phyloP scores from a whole-genome alignment of 441 rosid genomes.

The Gossypium lobatum region DNA sequence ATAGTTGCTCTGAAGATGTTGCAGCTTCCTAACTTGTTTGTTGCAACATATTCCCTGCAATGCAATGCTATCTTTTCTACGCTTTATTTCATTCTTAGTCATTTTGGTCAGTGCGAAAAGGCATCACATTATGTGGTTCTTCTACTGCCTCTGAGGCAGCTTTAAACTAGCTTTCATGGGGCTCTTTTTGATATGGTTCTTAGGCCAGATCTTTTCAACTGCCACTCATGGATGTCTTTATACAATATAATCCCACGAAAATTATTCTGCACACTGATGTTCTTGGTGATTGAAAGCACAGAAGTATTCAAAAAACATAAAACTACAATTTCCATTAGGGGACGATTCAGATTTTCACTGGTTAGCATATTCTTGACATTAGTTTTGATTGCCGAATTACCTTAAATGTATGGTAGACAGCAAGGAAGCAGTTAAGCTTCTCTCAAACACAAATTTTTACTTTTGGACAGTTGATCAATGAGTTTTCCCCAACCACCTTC shows the following conservation, averaged over 20 bases:
- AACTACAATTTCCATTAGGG: background rate
- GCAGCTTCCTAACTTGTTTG: background rate
- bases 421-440: background rate
- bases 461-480: background rate
- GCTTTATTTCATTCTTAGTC: constrained; percentile 2
- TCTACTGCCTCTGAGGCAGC: constrained; percentile 7
- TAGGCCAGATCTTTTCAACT: background rate
- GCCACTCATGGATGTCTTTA: background rate
- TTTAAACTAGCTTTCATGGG: background rate
- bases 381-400: background rate
- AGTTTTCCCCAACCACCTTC: background rate
- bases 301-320: background rate
- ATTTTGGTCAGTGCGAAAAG: constrained; percentile 1
- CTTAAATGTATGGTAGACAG: background rate
- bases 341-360: background rate
- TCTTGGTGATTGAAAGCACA: background rate
- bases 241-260: background rate
- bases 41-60: constrained; percentile 2
- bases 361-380: constrained; percentile 9
- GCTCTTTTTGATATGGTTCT: constrained; percentile 6
- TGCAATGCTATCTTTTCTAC: constrained; percentile 9
- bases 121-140: background rate
- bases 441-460: background rate
- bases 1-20: background rate
- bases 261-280: background rate